Conservation (phyloP, 2,329 filamentous ascomycete species). For the Fragosphaeria purpurea region DNA sequence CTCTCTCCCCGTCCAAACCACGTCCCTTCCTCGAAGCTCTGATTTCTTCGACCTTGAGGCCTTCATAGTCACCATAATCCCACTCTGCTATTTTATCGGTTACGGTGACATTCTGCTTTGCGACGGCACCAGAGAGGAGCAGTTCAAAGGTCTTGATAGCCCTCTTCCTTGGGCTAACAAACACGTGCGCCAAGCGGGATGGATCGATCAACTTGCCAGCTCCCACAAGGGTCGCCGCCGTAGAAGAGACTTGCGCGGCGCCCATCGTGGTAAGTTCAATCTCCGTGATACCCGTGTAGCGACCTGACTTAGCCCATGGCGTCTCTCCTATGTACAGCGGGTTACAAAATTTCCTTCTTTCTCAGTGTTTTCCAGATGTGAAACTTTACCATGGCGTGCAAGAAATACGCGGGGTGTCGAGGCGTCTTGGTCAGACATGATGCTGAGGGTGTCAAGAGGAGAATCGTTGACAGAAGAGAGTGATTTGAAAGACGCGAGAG, state of each 20-base stretch:
- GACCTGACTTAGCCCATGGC: conserved; percentile 36
- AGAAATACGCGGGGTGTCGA: conserved; percentile 27
- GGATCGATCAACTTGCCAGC: conserved; percentile 41
- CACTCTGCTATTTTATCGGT: conserved; percentile 47
- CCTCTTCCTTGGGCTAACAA: conserved; percentile 38
- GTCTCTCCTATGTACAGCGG: conserved; percentile 20
- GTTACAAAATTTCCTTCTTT: background rate
- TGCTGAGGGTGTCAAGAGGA: no score
- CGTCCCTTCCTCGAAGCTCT: conserved; percentile 30
- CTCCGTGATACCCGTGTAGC: conserved; percentile 35
- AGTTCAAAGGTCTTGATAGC: conserved; percentile 39
- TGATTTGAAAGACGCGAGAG: no score
- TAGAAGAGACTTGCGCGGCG: conserved; percentile 32
- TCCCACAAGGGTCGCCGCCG: conserved; percentile 37
- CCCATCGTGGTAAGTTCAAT: conserved; percentile 30
- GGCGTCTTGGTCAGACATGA: conserved; percentile 27
- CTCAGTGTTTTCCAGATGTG: background rate
- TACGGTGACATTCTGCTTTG: conserved; percentile 28
- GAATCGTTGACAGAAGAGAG: no score
- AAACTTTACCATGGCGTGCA: conserved; percentile 24
- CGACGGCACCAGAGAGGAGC: conserved; percentile 22
- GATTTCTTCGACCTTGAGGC: conserved; percentile 42
- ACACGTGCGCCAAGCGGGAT: conserved; percentile 33
- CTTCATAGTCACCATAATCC: conserved; percentile 56
- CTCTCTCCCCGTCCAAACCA: conserved; percentile 35